Base-by-base conservation (phyloP, 352 stramenopile genomes). In the Phytophthora fragariaefolia region DNA sequence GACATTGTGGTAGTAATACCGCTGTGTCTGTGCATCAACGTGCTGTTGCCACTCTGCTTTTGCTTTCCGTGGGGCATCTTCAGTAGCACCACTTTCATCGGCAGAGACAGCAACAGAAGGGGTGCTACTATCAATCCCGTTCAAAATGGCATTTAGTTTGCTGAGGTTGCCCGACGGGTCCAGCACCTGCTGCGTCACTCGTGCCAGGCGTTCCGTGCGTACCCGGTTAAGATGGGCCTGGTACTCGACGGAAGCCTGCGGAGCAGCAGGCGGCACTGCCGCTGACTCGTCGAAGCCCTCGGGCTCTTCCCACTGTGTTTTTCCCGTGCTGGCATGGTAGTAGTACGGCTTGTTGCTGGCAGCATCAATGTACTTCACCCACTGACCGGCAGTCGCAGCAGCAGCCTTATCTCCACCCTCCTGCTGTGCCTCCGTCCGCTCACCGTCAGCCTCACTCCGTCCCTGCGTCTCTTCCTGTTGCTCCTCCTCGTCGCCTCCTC, bases 1-100 rank as follows among this genome's bases (percentile, higher is more conserved):
- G 2, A 80, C 69, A 69, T 96, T 93, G 71, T 94, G 77, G 76
- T 94, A 96, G 73, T 94, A 96, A 66, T 89, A 93, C 15, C 81
- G 76, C 64, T 93, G 80, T 13, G 81, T 87, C 27, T 91, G 82
- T 7, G 85, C 76, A 36, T 96, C 89, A n/a, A 89, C 77, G 66
- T 96, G 86, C 55, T 96, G 87, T 61, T 93, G 83, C 89, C 89
- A 96, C 49, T 91, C 79, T 30, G 76, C 67, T 62, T 77, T 88
- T 43, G 43, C 40, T 40, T 23, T 64, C 38, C 42, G 49, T 42
- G 50, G 15, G 51, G 1, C 13, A 42, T 42, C 48, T 56, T 20
- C 61, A 8, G 17, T 22, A 22, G 3, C 50, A 6, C 50, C 56
- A 6, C 76, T 52, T 4, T 9, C 55, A 20, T 58, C 66, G 0